Evolutionary conservation across 1,139 yeast genomes (phyloP), one percentile per base, ranked within the genome.

Genomic region (Saccharomyces pastorianus): DNA sequence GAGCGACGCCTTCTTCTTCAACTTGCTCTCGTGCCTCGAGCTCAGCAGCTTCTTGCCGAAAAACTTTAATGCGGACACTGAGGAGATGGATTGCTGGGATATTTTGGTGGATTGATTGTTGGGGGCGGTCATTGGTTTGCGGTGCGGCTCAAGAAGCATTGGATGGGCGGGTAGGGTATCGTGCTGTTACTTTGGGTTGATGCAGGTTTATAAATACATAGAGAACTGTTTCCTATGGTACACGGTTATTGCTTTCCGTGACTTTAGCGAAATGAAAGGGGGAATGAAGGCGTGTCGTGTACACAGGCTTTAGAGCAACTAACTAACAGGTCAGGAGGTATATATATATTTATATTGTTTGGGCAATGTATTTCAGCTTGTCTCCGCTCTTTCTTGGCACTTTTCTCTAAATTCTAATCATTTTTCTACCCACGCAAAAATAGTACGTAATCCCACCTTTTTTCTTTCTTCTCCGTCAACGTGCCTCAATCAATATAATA

Each of bases 31-130:
- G 27, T 50, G 41, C 29, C 53, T 61, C 0, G 59, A 50, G 48
- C 46, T 56, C 2, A 59, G 29, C 42, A 63, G 42, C 52, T 58
- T 62, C 48, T 57, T 56, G 48, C 66, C 61, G 26, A 63, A 44
- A 31, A 55, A 54, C 51, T 58, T 60, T 13, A 63, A 53, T 7
- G 62, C 50, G 5, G 58, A 58, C 29, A 59, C 32, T 4, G 61
- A 59, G 3, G 55, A 25, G 51, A 34, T 47, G 50, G 49, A 25
- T 38, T 38, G 48, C 53, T 6, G 54, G 50, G 25, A 51, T 42
- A 31, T 50, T 47, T 23, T 50, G 28, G 25, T 32, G 32, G 38
- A 48, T 5, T 31, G 51, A 7, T 47, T 46, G 41, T 34, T 28
- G 28, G 46, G 34, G 53, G 48, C 50, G 6, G 44, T 38, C 44